A percentile compares a stretch with the other conserved stretches of the same genome.
phyloP scores from a whole-genome alignment of 23 red algal species.

The Cyanidioschyzon merolae region DNA sequence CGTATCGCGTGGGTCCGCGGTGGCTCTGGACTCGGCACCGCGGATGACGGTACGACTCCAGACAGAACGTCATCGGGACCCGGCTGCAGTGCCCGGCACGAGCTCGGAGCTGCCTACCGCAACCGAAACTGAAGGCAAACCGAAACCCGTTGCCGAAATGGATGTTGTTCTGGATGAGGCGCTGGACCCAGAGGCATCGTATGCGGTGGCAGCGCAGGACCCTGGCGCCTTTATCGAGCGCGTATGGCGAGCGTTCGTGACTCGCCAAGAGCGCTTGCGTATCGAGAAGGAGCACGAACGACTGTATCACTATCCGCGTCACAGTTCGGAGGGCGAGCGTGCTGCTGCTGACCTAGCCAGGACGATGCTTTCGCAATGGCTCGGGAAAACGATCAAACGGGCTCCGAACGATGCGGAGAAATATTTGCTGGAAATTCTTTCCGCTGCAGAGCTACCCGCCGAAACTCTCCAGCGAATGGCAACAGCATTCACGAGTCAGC shows the following conservation, averaged over 20 bases:
- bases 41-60: not conserved
- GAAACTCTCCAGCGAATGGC: not conserved
- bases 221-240: constrained; percentile 2
- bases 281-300: not conserved
- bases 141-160: not conserved
- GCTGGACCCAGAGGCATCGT: not conserved
- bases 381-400: not conserved
- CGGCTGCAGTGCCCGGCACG: not conserved
- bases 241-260: not conserved
- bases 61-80: not conserved
- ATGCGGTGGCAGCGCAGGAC: constrained; percentile 14
- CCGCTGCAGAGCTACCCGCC: not conserved
- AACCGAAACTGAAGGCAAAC: not conserved
- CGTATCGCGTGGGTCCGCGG: not conserved
- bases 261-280: not conserved
- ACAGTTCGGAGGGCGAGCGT: not conserved
- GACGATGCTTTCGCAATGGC: not conserved
- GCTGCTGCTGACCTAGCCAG: not conserved
- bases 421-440: not conserved
- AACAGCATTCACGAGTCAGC: too few relatives aligned
- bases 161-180: not conserved
- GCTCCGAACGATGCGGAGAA: not conserved
- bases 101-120: not conserved
- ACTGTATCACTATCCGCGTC: not conserved
- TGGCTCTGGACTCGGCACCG: not conserved